Evolutionary conservation across 1,284 basidiomycete genomes (phyloP), one percentile per base, ranked within the genome.

Genomic region (Ganoderma resinaceum): DNA sequence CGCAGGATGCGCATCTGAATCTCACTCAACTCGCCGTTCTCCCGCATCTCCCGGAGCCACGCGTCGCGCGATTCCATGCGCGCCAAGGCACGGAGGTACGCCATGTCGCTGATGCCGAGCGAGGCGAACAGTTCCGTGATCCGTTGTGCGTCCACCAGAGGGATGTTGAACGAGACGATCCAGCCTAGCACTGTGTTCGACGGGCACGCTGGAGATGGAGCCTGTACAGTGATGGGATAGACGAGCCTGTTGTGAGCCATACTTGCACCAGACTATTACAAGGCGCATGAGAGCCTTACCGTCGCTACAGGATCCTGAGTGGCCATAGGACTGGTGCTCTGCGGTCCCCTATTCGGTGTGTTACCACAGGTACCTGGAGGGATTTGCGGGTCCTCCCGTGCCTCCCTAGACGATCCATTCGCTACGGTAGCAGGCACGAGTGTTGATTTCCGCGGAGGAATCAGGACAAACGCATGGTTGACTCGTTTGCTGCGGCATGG

Each of bases 1-100:
- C 52, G 52, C 29, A 55, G 29, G 16, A 55, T 33, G 52, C 52
- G 52, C 52, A 55, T 31, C 29, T 55, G 52, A 18, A 61, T 35
- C 61, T n/a, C 40, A 14, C 46, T 49, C n/a, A 49, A 3, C 46
- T 49, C 9, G 4, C 46, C 46, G 14, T 49, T 26, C 46, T 49
- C 46, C 46, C 46, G 46, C 46, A 49, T 49, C 46, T 49, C 23
- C 23, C 23, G 12, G 46, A 49, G 46, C 46, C 46, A 49, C 46
- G 23, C 46, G 23, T 49, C 23, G 11, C 46, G 46, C 11, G 46
- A 49, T 26, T 49, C 23, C 46, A 49, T 49, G 23, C 46, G 46
- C 23, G 46, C 46, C 11, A 49, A 49, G 46, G 23, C 46, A 1
- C 46, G 23, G 46, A 49, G 46, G 23, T 49, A 49, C 3, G 23